Base-by-base conservation (phyloP, 2,329 filamentous ascomycete species). In the Aspergillus jensenii region DNA sequence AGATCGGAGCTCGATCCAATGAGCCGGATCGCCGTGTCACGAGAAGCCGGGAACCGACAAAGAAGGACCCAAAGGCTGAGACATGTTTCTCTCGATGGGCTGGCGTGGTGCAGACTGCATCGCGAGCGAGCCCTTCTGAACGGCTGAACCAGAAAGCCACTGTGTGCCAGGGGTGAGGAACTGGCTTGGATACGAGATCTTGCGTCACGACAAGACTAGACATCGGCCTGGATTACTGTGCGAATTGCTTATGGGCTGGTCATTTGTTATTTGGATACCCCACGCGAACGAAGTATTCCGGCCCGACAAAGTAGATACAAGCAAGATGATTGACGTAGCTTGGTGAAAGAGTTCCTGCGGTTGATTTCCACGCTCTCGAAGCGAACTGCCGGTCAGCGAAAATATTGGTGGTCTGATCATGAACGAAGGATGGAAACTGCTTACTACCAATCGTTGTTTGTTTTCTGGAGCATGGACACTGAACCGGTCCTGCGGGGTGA, bases 181-280 rank as follows among this genome's bases (percentile, higher is more conserved):
- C n/a, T 11, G 33, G 11, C 31, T 43, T 21, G 53, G 51, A 59
- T 59, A 59, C 58, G 58, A 59, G 58, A 33, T 49, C 41, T 31
- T 49, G 47, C 19, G 40, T 33, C 55, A 46, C 35, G 8, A 40
- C 15, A 19, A 52, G 19, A 53, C n/a, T 31, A 11, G 33, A 35
- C 27, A 11, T 27, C 6, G 31, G 51, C 2, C 23, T 25, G 23
- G 11, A 23, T 33, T 23, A 17, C 35, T n/a, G 1, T 55, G 6
- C 37, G 17, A n/a, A 12, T 21, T 35, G 12, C 9, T 7, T 21
- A 14, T 25, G 15, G n/a, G 23, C 40, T 23, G 17, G 21, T n/a
- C 3, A 35, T 7, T 6, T 52, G n/a, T 6, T 7, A 44, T 12
- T 3, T 44, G 49, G 25, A n/a, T n/a, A 17, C 11, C 17, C 5